These are phyloP conservation scores for Handroanthus guayacan DNA, from an alignment of 257 asterid species.

Conservation along the genomic window DNA sequence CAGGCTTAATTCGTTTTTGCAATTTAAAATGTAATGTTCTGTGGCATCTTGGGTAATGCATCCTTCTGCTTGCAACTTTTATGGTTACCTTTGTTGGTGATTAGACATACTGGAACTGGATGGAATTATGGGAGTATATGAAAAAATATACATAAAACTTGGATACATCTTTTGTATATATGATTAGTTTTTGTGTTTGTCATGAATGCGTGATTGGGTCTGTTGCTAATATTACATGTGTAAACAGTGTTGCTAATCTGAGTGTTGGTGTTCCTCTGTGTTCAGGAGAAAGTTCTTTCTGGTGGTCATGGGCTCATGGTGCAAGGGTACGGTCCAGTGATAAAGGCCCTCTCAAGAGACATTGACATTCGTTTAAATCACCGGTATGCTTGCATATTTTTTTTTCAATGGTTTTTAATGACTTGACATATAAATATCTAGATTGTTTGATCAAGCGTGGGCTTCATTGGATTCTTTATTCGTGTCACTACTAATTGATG, in stretches of 20 bases:
- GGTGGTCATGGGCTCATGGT: constrained; percentile 99
- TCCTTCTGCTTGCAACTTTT: not conserved
- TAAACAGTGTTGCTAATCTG: constrained; percentile 22
- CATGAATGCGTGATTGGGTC: constrained; percentile 14
- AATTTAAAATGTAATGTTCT: constrained; percentile 13
- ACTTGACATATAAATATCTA: constrained; percentile 1
- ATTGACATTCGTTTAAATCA: constrained; percentile 87
- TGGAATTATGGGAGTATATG: not conserved
- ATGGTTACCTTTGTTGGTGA: not conserved
- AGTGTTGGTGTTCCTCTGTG: constrained; percentile 31
- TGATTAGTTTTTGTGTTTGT: not conserved
- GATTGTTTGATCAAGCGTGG: constrained; percentile 18
- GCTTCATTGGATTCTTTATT: not conserved
- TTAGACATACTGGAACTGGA: constrained; percentile 14
- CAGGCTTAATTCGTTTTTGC: not conserved
- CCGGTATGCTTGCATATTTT: constrained; percentile 58
- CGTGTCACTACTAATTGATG: not conserved
- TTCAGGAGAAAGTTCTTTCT: constrained; percentile 92
- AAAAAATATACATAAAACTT: constrained; percentile 6
- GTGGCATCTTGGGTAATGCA: not conserved
- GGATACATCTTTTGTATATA: not conserved
- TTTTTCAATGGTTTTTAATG: constrained; percentile 5
- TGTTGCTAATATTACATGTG: constrained; percentile 13
- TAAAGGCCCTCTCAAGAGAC: constrained; percentile 75
- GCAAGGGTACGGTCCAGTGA: constrained; percentile 89